Evolutionary conservation across 352 stramenopile species (phyloP).

Genomic region (Globisporangium takayamanum): DNA sequence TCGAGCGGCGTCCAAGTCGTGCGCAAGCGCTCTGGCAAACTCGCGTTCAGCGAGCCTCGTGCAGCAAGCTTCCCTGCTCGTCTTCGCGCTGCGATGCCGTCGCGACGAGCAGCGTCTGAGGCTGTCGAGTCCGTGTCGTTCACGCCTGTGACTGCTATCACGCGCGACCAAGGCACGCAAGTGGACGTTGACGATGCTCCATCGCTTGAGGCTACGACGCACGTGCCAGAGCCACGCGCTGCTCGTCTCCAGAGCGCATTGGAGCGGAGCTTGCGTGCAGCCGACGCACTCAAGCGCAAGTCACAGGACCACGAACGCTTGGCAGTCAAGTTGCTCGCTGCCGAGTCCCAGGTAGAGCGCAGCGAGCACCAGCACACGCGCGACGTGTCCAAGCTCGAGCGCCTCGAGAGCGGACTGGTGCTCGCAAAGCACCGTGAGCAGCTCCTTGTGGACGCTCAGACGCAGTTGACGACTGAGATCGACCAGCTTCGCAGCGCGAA

Average conservation of each 20-base stretch:
- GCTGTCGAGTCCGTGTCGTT: conserved; percentile 14
- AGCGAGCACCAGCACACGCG: conserved; percentile 16
- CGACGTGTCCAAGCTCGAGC: conserved; percentile 18
- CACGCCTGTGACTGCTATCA: conserved; percentile 21
- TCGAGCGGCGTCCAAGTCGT: background rate
- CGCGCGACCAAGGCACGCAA: conserved; percentile 27
- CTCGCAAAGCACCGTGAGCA: conserved; percentile 27
- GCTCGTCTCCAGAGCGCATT: conserved; percentile 24
- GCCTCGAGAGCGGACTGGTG: conserved; percentile 24
- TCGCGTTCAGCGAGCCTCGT: conserved; percentile 18
- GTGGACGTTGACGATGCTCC: conserved; percentile 10
- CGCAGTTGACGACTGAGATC: conserved; percentile 20
- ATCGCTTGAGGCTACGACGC: background rate
- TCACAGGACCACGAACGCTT: conserved; percentile 36
- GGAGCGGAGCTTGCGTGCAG: conserved; percentile 27
- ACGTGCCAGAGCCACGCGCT: conserved; percentile 1
- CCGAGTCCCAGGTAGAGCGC: conserved; percentile 17
- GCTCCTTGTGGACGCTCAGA: conserved; percentile 25
- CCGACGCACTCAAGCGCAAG: conserved; percentile 33
- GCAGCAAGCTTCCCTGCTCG: conserved; percentile 21
- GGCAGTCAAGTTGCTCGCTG: conserved; percentile 20
- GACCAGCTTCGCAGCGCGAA: conserved; percentile 23
- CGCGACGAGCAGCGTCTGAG: background rate
- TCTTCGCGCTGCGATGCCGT: conserved; percentile 21
- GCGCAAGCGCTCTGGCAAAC: conserved; percentile 17